phyloP scores from a whole-genome alignment of 805 yeast genomes.

The Wickerhamiella kazuoi region DNA sequence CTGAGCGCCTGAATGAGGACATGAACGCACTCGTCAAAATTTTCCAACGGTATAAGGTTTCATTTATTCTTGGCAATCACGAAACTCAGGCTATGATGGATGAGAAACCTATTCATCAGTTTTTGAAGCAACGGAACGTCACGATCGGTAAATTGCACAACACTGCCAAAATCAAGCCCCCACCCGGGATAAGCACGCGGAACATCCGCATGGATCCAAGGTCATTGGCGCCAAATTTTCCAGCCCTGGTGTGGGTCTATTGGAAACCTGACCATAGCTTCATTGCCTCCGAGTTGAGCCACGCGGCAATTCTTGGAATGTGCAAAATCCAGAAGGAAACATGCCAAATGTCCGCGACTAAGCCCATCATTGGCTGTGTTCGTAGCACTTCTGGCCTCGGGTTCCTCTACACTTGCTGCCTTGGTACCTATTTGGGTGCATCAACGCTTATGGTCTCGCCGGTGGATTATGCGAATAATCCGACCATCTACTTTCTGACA shows the following conservation, averaged over 20 bases:
- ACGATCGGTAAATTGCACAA: constrained; percentile 40
- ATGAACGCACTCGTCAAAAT: constrained; percentile 45
- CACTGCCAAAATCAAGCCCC: constrained; percentile 38
- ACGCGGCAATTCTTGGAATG: constrained; percentile 48
- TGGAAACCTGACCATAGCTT: constrained; percentile 58
- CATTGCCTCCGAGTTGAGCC: constrained; percentile 38
- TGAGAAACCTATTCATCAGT: constrained; percentile 44
- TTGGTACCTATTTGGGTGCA: constrained; percentile 78
- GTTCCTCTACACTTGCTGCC: constrained; percentile 61
- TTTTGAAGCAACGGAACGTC: constrained; percentile 31
- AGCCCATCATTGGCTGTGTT: constrained; percentile 71
- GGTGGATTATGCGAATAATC: constrained; percentile 56
- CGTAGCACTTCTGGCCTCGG: constrained; percentile 77
- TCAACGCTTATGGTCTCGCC: constrained; percentile 70
- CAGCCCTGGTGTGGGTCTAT: constrained; percentile 47
- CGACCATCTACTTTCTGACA: constrained; percentile 50
- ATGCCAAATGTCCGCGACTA: constrained; percentile 55
- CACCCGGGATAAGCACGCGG: constrained; percentile 14
- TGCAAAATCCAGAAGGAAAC: constrained; percentile 88
- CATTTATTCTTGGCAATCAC: constrained; percentile 56
- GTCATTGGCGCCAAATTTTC: constrained; percentile 23
- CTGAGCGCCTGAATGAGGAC: constrained; percentile 54
- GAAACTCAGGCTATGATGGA: constrained; percentile 58
- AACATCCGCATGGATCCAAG: constrained; percentile 14
- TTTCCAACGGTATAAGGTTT: constrained; percentile 51